Conservation (phyloP, 1,284 basidiomycete genomes). For the Rhodotorula sp. region DNA sequence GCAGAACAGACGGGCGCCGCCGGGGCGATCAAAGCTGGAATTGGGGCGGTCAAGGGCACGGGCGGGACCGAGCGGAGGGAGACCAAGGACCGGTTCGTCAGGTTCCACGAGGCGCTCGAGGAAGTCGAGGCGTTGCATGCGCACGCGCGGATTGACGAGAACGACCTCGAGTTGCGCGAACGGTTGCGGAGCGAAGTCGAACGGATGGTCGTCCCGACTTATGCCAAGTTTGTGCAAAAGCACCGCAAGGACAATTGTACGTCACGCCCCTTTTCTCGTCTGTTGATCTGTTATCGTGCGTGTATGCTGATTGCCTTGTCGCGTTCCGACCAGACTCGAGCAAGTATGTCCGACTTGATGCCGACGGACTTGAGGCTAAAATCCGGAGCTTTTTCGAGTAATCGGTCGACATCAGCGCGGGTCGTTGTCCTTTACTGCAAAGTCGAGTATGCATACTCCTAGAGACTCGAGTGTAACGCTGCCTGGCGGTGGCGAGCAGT, state of each 20-base stretch:
- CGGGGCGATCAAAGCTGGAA: conserved; percentile 41
- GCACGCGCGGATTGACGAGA: conserved; percentile 42
- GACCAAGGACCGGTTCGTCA: conserved; percentile 45
- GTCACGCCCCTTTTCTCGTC: not conserved
- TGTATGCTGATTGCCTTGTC: too few relatives aligned
- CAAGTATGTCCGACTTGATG: conserved; percentile 43
- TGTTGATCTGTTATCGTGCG: not conserved
- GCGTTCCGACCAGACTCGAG: conserved; percentile 37
- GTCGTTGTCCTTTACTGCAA: too few relatives aligned
- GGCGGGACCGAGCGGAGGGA: conserved; percentile 43
- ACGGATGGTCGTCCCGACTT: conserved; percentile 47
- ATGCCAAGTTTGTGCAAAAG: conserved; percentile 40
- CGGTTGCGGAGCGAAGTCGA: conserved; percentile 45
- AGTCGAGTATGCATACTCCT: too few relatives aligned
- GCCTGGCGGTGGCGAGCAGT: not conserved
- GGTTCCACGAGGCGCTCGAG: conserved; percentile 47
- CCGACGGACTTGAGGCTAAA: conserved; percentile 40
- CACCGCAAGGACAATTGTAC: conserved; percentile 41
- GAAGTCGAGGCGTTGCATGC: conserved; percentile 45
- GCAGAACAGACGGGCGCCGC: conserved; percentile 40
- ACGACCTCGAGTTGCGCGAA: conserved; percentile 42
- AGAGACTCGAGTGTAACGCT: too few relatives aligned
- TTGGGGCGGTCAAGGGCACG: conserved; percentile 38
- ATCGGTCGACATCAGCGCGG: not conserved
- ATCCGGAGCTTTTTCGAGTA: conserved; percentile 40